Percentiles rank a stretch among this genome's conserved stretches.
Evolutionary conservation across 2,329 filamentous ascomycete species (phyloP).

Genomic region (Hysterium pulicare): DNA sequence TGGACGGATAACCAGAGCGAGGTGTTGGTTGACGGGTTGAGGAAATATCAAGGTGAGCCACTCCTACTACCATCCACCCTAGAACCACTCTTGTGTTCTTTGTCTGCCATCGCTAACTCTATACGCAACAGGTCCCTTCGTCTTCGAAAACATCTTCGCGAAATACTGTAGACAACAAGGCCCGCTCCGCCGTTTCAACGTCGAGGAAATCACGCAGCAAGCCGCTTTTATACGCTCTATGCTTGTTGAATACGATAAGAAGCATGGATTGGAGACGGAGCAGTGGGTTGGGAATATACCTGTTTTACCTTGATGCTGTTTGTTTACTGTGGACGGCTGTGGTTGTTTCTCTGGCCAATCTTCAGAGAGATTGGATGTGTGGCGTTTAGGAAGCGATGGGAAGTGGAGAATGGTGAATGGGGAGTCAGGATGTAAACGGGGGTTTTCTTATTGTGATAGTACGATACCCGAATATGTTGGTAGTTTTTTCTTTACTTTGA

Average conservation of each 20-base stretch:
- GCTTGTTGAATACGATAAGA: slow-evolving; percentile 13
- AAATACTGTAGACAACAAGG: slow-evolving; percentile 22
- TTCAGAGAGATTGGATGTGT: too few species aligned
- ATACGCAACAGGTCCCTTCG: slow-evolving; percentile 14
- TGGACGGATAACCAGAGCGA: slow-evolving; percentile 33
- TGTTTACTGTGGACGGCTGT: too few species aligned
- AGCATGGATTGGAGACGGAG: slow-evolving; percentile 19
- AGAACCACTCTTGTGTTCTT: neutral
- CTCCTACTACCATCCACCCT: neutral
- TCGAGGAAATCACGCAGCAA: slow-evolving; percentile 24
- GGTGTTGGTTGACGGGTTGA: slow-evolving; percentile 31
- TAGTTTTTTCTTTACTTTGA: too few species aligned
- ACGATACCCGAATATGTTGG: too few species aligned
- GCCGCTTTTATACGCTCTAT: slow-evolving; percentile 19
- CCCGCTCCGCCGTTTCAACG: slow-evolving; percentile 24
- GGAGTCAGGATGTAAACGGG: too few species aligned
- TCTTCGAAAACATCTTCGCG: slow-evolving; percentile 28
- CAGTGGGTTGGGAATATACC: slow-evolving; percentile 29
- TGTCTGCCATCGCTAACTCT: neutral
- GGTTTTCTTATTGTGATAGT: too few species aligned
- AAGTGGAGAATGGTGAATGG: too few species aligned
- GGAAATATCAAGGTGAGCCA: slow-evolving; percentile 23
- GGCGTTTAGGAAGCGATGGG: too few species aligned
- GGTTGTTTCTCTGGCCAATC: too few species aligned
- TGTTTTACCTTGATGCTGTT: slow-evolving; percentile 10